phyloP scores from a whole-genome alignment of 805 yeast species.

The Ogataea methylovora region DNA sequence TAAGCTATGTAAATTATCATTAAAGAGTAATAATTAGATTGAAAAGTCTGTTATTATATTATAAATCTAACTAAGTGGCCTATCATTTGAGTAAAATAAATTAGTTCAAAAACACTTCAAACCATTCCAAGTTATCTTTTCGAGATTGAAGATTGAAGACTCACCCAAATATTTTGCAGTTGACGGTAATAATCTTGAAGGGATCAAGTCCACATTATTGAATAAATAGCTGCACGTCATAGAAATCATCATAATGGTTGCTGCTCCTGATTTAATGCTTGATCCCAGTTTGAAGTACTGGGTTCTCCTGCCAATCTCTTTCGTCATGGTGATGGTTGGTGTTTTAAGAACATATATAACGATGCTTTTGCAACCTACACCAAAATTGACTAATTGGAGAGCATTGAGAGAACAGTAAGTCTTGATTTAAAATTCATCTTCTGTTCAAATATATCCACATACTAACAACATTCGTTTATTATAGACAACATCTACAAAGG shows the following conservation, averaged over 20 bases:
- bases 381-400: slow-evolving; percentile 44
- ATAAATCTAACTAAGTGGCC: too few species aligned
- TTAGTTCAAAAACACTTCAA: too few species aligned
- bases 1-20: too few species aligned
- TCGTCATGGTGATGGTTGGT: slow-evolving; percentile 87
- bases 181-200: too few species aligned
- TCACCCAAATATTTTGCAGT: too few species aligned
- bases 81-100: too few species aligned
- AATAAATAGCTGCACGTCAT: too few species aligned
- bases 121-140: too few species aligned
- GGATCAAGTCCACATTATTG: too few species aligned
- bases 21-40: too few species aligned
- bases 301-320: slow-evolving; percentile 85
- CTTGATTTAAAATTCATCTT: neutral
- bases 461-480: neutral
- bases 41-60: too few species aligned
- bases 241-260: slow-evolving; percentile 1
- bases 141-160: too few species aligned
- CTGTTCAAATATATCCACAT: neutral
- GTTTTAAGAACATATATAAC: slow-evolving; percentile 65
- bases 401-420: slow-evolving; percentile 44
- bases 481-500: slow-evolving; percentile 48
- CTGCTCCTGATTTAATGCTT: slow-evolving; percentile 45
- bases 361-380: slow-evolving; percentile 48
- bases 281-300: slow-evolving; percentile 83